Evolutionary conservation across 805 yeast genomes (phyloP), one percentile per base, ranked within the genome.

Genomic region (Candida schatavii): DNA sequence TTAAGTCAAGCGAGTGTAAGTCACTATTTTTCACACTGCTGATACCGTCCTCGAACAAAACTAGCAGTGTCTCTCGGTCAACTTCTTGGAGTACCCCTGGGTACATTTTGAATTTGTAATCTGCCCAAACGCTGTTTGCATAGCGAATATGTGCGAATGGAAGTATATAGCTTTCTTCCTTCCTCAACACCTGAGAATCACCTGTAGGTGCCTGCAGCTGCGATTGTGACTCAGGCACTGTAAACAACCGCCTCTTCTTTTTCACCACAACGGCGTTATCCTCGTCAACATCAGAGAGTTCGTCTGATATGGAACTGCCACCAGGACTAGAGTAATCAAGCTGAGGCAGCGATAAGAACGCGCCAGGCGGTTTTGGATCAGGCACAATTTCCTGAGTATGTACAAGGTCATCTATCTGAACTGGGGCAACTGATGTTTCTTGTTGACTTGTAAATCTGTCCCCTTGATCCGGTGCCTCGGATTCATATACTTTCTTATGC

Each of bases 41-140:
- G 2, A 49, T 40, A 0, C 70, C 68, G 37, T 71, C 78, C n/a
- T 56, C 61, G 48, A 72, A 73, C 41, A 61, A 61, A 3, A 74
- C 71, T 4, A 60, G 55, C 49, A 59, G 61, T 3, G 44, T 46
- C 3, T 65, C 68, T 11, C 49, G 46, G 1, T 56, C 59, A 11
- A 54, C 52, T 1, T 48, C 46, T 3, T 49, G 43, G 4, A 62
- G 37, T 1, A 78, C 52, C 0, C 83, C 87, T 0, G 85, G 77
- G 46, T 74, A 78, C 55, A 68, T 67, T 35, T 70, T 72, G 32
- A 74, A 63, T 42, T 70, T 68, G 47, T 70, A 72, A 13, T 68
- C 66, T 10, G 77, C 79, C 83, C 83, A 81, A 2, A 80, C 81
- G 35, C 77, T 69, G 11, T 31, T 13, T 15, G 7, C 35, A 15